Conservation (phyloP, 495 filamentous ascomycete genomes). For the Letharia lupina region DNA sequence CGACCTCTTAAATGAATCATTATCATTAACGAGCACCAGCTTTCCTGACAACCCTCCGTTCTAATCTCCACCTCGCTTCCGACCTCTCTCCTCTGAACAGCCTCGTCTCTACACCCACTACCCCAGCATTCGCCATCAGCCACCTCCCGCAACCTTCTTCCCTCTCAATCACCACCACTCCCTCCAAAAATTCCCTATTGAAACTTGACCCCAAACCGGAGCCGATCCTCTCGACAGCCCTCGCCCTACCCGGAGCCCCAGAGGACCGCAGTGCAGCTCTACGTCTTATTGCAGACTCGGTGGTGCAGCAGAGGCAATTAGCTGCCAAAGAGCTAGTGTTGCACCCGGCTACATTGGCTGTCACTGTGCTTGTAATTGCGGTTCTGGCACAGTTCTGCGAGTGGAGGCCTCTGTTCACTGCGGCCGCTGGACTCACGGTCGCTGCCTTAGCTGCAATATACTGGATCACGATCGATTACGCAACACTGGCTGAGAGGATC, state of each 20-base stretch:
- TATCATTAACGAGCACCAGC: slow-evolving; percentile 14
- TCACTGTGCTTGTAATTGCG: slow-evolving; percentile 32
- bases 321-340: slow-evolving; percentile 46
- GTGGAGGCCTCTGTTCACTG: slow-evolving; percentile 33
- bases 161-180: slow-evolving; percentile 25
- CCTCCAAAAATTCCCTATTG: slow-evolving; percentile 8
- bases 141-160: slow-evolving; percentile 19
- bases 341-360: slow-evolving; percentile 39
- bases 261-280: slow-evolving; percentile 35
- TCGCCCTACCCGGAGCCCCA: slow-evolving; percentile 24
- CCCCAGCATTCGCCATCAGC: slow-evolving; percentile 19
- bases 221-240: slow-evolving; percentile 22
- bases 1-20: background rate
- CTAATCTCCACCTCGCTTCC: slow-evolving; percentile 27
- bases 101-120: slow-evolving; percentile 20
- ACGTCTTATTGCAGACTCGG: slow-evolving; percentile 46
- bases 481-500: slow-evolving; percentile 40
- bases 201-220: slow-evolving; percentile 15
- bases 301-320: slow-evolving; percentile 55
- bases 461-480: slow-evolving; percentile 17
- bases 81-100: slow-evolving; percentile 19
- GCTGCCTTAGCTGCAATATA: slow-evolving; percentile 35
- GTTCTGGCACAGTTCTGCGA: slow-evolving; percentile 32
- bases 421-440: slow-evolving; percentile 40
- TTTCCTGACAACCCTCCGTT: slow-evolving; percentile 27